These are phyloP conservation scores for Boletus barrowsii DNA, from an alignment of 768 basidiomycete genomes.

Conservation along the genomic window DNA sequence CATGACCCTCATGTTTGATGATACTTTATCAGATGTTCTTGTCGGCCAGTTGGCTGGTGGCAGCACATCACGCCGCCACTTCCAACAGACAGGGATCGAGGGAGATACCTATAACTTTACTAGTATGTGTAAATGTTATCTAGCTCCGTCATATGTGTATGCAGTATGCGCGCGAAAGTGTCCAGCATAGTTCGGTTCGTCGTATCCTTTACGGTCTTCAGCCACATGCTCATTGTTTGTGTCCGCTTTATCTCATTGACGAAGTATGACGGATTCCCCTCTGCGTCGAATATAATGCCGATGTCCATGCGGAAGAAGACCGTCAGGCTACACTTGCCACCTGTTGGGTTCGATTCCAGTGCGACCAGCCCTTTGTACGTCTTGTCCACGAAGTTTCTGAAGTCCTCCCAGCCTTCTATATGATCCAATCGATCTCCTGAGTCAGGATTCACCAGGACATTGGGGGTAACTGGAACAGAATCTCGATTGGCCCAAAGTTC, in stretches of 20 bases:
- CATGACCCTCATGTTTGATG: too few relatives aligned
- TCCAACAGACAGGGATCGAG: too few relatives aligned
- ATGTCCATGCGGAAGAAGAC: neutral
- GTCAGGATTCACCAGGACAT: neutral
- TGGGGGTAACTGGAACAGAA: neutral
- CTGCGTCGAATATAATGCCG: neutral
- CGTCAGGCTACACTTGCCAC: neutral
- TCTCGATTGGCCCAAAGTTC: neutral
- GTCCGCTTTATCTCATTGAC: neutral
- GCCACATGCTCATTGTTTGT: neutral
- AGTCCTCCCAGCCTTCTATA: too few relatives aligned
- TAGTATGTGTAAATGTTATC: neutral
- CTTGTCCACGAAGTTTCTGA: neutral
- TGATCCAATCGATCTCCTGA: too few relatives aligned
- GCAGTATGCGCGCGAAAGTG: neutral
- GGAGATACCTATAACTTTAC: too few relatives aligned
- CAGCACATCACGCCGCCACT: too few relatives aligned
- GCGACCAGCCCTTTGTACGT: neutral
- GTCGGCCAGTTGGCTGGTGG: too few relatives aligned
- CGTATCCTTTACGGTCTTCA: neutral
- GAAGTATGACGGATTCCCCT: neutral
- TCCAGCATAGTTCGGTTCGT: neutral
- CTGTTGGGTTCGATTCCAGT: neutral
- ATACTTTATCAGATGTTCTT: too few relatives aligned
- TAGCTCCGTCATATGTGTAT: neutral